Conservation (phyloP, 768 basidiomycete genomes). For the Neoboletus brunneissimus region DNA sequence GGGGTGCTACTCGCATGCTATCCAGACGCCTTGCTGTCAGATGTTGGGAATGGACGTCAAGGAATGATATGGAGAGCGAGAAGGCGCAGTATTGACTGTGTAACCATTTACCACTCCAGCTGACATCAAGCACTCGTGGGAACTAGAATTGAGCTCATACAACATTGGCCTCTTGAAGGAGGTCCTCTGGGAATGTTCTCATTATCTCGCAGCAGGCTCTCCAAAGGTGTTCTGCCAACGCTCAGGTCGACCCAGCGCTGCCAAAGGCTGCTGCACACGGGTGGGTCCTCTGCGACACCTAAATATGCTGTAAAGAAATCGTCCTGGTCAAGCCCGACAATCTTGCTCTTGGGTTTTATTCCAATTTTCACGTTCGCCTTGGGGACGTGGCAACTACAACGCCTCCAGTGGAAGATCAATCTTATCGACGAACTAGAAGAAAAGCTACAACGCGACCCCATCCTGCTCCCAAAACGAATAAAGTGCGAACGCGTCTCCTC, state of each 20-base stretch:
- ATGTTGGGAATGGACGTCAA: conserved; percentile 2
- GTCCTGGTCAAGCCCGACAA: conserved; percentile 64
- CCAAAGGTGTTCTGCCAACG: conserved; percentile 3
- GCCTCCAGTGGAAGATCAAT: conserved; percentile 91
- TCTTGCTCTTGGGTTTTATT: conserved; percentile 76
- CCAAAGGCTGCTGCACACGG: conserved; percentile 14
- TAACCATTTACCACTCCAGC: not conserved
- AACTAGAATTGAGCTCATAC: conserved; percentile 4
- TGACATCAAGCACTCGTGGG: conserved; percentile 17
- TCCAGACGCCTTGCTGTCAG: conserved; percentile 2
- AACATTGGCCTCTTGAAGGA: not conserved
- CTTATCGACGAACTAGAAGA: conserved; percentile 93
- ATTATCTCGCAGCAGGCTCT: conserved; percentile 11
- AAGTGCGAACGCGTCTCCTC: conserved; percentile 57
- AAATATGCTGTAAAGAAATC: conserved; percentile 58
- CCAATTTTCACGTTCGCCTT: conserved; percentile 88
- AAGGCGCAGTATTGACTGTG: conserved; percentile 8
- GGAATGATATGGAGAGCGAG: not conserved
- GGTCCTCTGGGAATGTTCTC: conserved; percentile 16
- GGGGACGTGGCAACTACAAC: conserved; percentile 91
- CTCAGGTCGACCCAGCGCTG: conserved; percentile 9
- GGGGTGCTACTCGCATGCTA: conserved; percentile 26
- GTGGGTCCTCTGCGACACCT: conserved; percentile 32
- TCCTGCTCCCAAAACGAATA: conserved; percentile 76
- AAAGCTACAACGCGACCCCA: conserved; percentile 77